These are phyloP conservation scores for Backusella psychrophila DNA, from an alignment of 192 early-diverging fungal species.

Conservation along the genomic window DNA sequence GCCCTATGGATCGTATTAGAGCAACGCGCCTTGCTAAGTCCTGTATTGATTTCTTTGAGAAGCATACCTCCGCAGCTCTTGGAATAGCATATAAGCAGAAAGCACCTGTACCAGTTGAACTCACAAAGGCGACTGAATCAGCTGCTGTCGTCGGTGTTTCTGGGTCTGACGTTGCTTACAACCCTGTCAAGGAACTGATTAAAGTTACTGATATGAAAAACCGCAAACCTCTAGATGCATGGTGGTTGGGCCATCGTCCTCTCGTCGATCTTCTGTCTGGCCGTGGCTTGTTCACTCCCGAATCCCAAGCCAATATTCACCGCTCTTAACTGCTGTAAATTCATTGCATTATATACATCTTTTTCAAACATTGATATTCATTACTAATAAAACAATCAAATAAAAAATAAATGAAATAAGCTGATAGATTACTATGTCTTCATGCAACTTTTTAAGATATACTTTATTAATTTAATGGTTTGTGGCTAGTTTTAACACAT, in stretches of 20 bases:
- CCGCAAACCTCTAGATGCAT: constrained; percentile 61
- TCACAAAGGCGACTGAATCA: constrained; percentile 56
- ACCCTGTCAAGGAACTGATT: constrained; percentile 63
- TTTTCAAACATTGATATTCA: not conserved
- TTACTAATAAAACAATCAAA: not conserved
- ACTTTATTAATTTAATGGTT: not conserved
- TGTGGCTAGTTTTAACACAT: not conserved
- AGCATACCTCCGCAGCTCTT: constrained; percentile 48
- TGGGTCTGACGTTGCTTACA: constrained; percentile 74
- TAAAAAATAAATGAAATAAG: not conserved
- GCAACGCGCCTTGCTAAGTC: constrained; percentile 84
- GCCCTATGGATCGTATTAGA: constrained; percentile 89
- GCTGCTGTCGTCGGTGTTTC: constrained; percentile 80
- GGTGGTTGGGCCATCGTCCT: constrained; percentile 66
- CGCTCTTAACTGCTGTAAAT: not conserved
- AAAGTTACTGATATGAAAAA: constrained; percentile 77
- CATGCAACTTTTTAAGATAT: not conserved
- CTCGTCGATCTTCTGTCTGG: constrained; percentile 63
- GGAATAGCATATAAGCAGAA: constrained; percentile 30
- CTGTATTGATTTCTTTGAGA: constrained; percentile 81
- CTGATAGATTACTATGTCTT: not conserved
- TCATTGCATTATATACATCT: not conserved
- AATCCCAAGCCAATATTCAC: constrained; percentile 7
- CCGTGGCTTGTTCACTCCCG: constrained; percentile 38
- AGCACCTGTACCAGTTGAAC: constrained; percentile 51